Evolutionary conservation across 805 yeast genomes (phyloP).

Genomic region (Saccharomycopsis vini): DNA sequence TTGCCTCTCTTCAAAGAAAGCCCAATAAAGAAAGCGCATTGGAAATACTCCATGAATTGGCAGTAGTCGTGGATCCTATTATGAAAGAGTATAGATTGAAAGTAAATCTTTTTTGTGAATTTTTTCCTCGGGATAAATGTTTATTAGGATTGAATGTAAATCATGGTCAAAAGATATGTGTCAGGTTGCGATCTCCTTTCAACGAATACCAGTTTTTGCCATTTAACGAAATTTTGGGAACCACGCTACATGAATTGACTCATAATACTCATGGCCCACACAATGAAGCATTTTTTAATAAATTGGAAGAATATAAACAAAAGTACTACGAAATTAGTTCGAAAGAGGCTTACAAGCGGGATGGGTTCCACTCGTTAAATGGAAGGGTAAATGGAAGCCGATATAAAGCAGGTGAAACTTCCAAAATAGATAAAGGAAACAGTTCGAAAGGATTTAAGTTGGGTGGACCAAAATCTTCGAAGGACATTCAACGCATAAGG

Average conservation of each 20-base stretch:
- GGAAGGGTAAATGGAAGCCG: too few relatives aligned
- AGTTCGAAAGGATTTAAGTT: background rate
- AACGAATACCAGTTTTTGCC: constrained; percentile 50
- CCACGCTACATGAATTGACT: constrained; percentile 80
- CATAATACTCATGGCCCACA: constrained; percentile 81
- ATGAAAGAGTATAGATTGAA: constrained; percentile 59
- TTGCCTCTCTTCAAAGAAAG: background rate
- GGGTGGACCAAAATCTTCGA: background rate
- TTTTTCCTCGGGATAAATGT: constrained; percentile 60
- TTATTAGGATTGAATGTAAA: constrained; percentile 80
- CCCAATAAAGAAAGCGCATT: constrained; percentile 31
- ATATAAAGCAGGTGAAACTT: background rate
- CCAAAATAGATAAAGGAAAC: background rate
- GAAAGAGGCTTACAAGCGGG: constrained; percentile 34
- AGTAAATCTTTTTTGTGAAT: constrained; percentile 66
- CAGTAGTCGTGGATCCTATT: constrained; percentile 65
- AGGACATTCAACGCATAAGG: constrained; percentile 20
- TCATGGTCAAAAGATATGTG: constrained; percentile 59
- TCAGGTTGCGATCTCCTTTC: constrained; percentile 50
- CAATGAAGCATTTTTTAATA: constrained; percentile 57
- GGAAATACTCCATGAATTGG: constrained; percentile 57
- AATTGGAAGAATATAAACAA: constrained; percentile 50
- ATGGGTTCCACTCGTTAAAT: constrained; percentile 39
- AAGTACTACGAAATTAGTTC: constrained; percentile 38
- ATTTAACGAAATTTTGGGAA: constrained; percentile 59